Base-by-base conservation (phyloP, 352 stramenopile genomes). In the Thalassiosira hispida region DNA sequence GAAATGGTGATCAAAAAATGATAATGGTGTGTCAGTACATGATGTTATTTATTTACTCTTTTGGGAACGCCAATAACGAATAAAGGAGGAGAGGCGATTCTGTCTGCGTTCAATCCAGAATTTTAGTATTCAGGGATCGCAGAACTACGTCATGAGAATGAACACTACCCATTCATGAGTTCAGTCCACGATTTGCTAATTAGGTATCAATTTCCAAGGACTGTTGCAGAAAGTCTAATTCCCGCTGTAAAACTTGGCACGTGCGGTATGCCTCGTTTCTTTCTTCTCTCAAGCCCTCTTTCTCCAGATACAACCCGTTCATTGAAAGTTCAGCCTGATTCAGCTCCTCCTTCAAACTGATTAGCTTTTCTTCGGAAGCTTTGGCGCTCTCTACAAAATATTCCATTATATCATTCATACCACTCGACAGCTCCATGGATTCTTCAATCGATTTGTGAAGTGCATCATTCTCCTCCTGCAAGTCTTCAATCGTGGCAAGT, bases 351-450 rank as follows among this genome's bases (percentile, higher is more conserved):
- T 62, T 44, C 23, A 62, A 44, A 42, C 14, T 46, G 2, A 16
- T 27, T 12, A 62, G 16, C 44, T 52, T 25, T 14, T 20, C 20
- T 62, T 68, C 42, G 33, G 71, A 78, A 2, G 63, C 38, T n/a
- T 71, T n/a, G 11, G 69, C 40, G 33, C 56, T 78, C 23, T 56
- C 18, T 0, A 71, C 60, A 33, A 78, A 72, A 8, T 20, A 27
- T 20, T 18, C 55, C 47, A 78, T 78, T 31, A 52, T 71, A 18
- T 70, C 52, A 66, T 46, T 59, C 70, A 66, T 61, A 18, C 49
- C 16, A 11, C 40, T 60, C 2, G 61, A 31, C 25, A 66, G 35
- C 29, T 62, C 27, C 22, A 78, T 78, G 8, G 70, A 33, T 22
- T 66, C 25, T 49, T 60, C 40, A 51, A 67, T 57, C 5, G 60